Evolutionary conservation across 2,329 filamentous ascomycete species (phyloP), one percentile per base, ranked within the genome.

Genomic region (Exophiala aquamarina): DNA sequence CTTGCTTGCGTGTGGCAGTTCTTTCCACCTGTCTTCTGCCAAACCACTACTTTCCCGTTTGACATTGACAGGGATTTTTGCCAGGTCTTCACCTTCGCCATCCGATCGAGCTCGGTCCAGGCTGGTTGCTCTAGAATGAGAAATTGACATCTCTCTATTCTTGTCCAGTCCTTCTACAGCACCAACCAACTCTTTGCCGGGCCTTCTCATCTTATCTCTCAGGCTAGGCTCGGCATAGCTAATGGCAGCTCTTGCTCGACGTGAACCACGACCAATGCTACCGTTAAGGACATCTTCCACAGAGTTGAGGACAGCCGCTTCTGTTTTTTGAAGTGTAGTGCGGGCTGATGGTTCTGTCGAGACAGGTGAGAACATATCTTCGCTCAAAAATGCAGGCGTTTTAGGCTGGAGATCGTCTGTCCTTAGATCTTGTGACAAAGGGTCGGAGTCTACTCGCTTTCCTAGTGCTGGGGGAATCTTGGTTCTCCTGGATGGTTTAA

Each of bases 171-270:
- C 82, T 9, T 77, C 69, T 11, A 92, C 87, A 1, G 87, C 87
- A 64, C 90, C 86, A 28, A 85, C 79, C 8, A 91, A 68, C 55
- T 88, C 82, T 62, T 88, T 88, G 1, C 84, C 87, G 17, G 88
- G 87, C 49, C 88, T 79, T 49, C 88, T 79, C 87, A 93, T 91
- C 70, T 93, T 93, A 62, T 84, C 86, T 52, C 86, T 78, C 33
- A 93, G 72, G 60, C 87, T 92, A 1, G 88, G 88, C 64, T 92
- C 87, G 9, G 87, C 86, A 64, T 93, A 93, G 70, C 86, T 92
- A 52, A 93, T 79, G 40, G 82, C 76, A 9, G 80, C 71, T 59
- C 85, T 76, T 38, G 81, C 80, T 55, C 88, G 79, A 56, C 88
- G 75, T 57, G 83, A 85, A 17, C 81, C 79, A 35, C 88, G 77